phyloP scores from a whole-genome alignment of 1,284 basidiomycete species.

The Irpex sp. region DNA sequence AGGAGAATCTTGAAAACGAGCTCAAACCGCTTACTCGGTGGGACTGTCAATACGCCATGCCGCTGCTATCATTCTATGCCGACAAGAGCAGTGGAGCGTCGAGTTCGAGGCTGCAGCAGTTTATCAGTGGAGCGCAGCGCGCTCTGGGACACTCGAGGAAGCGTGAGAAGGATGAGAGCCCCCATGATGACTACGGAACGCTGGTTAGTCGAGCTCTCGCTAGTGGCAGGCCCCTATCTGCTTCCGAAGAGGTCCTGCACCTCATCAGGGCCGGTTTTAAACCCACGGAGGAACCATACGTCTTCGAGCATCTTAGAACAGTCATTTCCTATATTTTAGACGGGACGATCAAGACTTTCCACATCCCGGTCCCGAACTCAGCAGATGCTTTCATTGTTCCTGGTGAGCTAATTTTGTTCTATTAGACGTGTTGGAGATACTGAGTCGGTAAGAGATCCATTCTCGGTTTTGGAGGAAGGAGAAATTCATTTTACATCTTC shows the following conservation, averaged over 20 bases:
- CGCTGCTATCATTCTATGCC: constrained; percentile 48
- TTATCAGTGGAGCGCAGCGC: constrained; percentile 45
- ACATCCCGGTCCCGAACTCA: constrained; percentile 50
- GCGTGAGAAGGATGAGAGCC: constrained; percentile 17
- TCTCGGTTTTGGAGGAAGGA: constrained; percentile 20
- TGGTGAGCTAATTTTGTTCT: constrained; percentile 35
- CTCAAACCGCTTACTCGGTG: constrained; percentile 51
- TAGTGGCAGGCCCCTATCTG: constrained; percentile 6
- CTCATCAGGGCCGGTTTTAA: constrained; percentile 61
- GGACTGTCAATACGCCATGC: constrained; percentile 42
- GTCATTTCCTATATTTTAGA: constrained; percentile 44
- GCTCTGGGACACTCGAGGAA: constrained; percentile 49
- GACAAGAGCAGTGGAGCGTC: constrained; percentile 44
- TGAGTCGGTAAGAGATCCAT: constrained; percentile 20
- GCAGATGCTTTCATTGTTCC: constrained; percentile 61
- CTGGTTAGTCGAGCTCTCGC: background rate
- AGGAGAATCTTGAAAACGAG: constrained; percentile 43
- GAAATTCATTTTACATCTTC: constrained; percentile 28
- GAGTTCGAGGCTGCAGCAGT: constrained; percentile 38
- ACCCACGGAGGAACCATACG: constrained; percentile 33
- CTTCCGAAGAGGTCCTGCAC: constrained; percentile 41
- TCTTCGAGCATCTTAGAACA: constrained; percentile 46
- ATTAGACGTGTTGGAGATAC: background rate
- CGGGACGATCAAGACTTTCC: constrained; percentile 48
- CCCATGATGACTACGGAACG: constrained; percentile 17